Conservation (phyloP, 805 yeast genomes). For the Brettanomyces bruxellensis region DNA sequence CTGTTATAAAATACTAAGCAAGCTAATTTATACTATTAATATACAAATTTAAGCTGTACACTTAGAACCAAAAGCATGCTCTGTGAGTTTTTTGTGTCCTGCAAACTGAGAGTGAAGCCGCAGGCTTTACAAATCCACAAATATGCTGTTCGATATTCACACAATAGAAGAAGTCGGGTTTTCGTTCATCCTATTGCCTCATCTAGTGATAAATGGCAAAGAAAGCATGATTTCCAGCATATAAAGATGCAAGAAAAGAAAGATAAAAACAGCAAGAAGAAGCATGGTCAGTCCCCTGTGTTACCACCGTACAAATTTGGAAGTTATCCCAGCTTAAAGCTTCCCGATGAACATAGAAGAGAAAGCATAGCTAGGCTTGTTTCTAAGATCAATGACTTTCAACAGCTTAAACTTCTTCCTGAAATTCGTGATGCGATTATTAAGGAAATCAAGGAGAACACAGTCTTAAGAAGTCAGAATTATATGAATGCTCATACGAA, state of each 20-base stretch:
- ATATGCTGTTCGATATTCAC: neutral
- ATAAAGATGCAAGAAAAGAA: neutral
- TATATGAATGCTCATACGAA: slow-evolving; percentile 19
- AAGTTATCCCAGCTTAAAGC: slow-evolving; percentile 36
- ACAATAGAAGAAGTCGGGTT: neutral
- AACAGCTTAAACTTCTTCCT: slow-evolving; percentile 59
- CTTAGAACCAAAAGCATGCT: too few species aligned
- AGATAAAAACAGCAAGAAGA: neutral
- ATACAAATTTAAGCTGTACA: too few species aligned
- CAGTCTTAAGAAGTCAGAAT: slow-evolving; percentile 31
- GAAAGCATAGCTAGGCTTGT: slow-evolving; percentile 31
- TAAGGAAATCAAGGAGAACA: slow-evolving; percentile 39
- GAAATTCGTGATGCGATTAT: slow-evolving; percentile 53
- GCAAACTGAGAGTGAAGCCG: neutral
- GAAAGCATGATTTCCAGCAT: neutral
- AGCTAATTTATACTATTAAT: too few species aligned
- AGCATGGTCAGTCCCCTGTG: too few species aligned
- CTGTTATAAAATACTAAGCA: too few species aligned
- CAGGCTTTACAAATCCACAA: neutral
- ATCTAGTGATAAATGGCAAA: slow-evolving; percentile 3
- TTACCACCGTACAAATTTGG: slow-evolving; percentile 35
- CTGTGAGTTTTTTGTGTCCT: too few species aligned
- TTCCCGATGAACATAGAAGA: slow-evolving; percentile 27
- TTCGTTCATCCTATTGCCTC: slow-evolving; percentile 4
- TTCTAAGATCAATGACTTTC: slow-evolving; percentile 50